Evolutionary conservation across 2,329 filamentous ascomycete species (phyloP).

Genomic region (Pezicula radicicola): DNA sequence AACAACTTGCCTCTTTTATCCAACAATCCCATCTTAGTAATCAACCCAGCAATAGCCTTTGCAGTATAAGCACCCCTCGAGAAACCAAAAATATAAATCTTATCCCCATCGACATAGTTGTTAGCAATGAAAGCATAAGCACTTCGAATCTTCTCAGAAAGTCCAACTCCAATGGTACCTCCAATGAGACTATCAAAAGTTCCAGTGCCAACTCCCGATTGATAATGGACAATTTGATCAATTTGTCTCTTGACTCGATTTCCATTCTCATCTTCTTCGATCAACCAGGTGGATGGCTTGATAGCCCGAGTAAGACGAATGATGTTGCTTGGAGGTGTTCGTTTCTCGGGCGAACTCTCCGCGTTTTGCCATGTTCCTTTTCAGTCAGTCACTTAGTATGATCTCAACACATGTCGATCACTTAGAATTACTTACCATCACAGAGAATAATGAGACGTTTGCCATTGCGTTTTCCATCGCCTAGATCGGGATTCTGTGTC

Average conservation of each 20-base stretch:
- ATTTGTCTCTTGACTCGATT: not conserved
- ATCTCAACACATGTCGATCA: not conserved
- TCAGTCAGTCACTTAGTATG: not conserved
- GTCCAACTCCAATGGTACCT: not conserved
- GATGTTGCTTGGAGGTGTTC: not conserved
- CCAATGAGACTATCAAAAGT: not conserved
- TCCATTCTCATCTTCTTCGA: not conserved
- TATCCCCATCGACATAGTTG: constrained; percentile 34
- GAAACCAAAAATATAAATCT: constrained; percentile 32
- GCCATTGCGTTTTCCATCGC: not conserved
- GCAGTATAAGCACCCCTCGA: constrained; percentile 34
- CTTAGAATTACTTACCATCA: not conserved
- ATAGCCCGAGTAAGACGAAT: not conserved
- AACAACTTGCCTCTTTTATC: not conserved
- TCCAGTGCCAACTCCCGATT: constrained; percentile 1
- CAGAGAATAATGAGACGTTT: not conserved
- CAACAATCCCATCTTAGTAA: constrained; percentile 25
- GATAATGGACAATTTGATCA: constrained; percentile 1
- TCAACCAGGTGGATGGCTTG: not conserved
- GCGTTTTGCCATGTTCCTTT: not conserved
- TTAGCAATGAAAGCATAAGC: constrained; percentile 38
- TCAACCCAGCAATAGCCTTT: constrained; percentile 28
- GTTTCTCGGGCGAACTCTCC: not conserved
- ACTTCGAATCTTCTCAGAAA: not conserved
- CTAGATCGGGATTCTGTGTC: too few species aligned